phyloP scores from a whole-genome alignment of 2,329 filamentous ascomycete species.

The Monilinia laxa region DNA sequence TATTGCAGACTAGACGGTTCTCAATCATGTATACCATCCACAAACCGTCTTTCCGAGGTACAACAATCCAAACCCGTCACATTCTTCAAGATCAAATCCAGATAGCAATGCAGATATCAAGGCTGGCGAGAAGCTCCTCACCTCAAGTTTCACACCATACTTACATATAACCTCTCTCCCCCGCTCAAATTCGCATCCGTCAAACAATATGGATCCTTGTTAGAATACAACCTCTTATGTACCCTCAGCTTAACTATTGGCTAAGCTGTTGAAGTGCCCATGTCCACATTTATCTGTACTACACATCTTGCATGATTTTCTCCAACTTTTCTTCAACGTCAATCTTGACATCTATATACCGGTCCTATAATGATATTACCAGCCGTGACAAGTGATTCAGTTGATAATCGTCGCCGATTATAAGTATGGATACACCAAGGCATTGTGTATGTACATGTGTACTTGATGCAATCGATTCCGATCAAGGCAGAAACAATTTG shows the following conservation, averaged over 20 bases:
- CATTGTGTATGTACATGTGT: background rate
- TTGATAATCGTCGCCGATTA: constrained; percentile 9
- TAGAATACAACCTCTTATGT: constrained; percentile 14
- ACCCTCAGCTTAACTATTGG: constrained; percentile 7
- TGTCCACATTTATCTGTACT: constrained; percentile 1
- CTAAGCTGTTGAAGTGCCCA: background rate
- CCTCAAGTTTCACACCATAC: constrained; percentile 8
- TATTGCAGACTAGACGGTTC: constrained; percentile 13
- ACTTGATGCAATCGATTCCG: constrained; percentile 9
- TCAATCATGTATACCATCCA: constrained; percentile 4
- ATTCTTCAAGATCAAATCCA: constrained; percentile 10
- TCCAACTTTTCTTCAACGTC: constrained; percentile 5
- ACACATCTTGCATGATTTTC: constrained; percentile 6
- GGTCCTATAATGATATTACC: background rate
- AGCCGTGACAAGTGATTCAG: background rate
- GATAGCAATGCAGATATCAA: background rate
- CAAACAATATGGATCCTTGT: constrained; percentile 9
- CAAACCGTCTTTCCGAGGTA: background rate
- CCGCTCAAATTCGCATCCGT: constrained; percentile 9
- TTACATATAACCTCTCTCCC: constrained; percentile 14
- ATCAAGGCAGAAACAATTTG: constrained; percentile 9
- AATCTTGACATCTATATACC: constrained; percentile 8
- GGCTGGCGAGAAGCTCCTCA: constrained; percentile 8
- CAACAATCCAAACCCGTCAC: background rate
- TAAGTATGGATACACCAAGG: background rate